phyloP scores from a whole-genome alignment of 306 rosid species.

The Dryas octopetala region DNA sequence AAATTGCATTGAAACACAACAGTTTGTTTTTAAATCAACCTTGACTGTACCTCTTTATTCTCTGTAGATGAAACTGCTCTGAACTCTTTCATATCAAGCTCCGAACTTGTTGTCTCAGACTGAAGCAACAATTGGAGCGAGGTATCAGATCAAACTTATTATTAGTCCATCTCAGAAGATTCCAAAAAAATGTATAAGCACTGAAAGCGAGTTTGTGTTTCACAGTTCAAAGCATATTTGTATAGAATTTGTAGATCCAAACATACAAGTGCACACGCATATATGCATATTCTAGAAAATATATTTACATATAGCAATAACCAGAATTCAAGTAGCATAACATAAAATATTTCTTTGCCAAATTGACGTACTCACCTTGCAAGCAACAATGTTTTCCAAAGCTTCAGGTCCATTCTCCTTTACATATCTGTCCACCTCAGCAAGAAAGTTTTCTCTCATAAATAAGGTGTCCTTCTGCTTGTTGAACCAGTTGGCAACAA shows the following conservation, averaged over 20 bases:
- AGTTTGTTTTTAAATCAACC: no score
- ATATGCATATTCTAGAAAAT: no score
- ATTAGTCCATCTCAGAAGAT: background rate
- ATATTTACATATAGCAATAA: no score
- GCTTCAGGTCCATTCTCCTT: slow-evolving; percentile 49
- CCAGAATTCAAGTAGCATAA: no score
- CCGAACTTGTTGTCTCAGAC: slow-evolving; percentile 12
- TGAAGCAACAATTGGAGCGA: slow-evolving; percentile 13
- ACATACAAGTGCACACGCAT: background rate
- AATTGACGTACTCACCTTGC: slow-evolving; percentile 31
- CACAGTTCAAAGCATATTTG: background rate
- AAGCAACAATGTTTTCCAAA: slow-evolving; percentile 44
- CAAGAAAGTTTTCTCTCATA: slow-evolving; percentile 34
- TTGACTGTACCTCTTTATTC: slow-evolving; percentile 20
- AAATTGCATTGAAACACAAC: background rate
- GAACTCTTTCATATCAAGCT: slow-evolving; percentile 20
- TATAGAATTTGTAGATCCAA: no score
- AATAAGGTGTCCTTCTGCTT: slow-evolving; percentile 26
- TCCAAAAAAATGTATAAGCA: background rate
- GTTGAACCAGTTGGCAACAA: slow-evolving; percentile 15
- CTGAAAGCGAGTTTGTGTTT: background rate
- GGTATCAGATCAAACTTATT: background rate
- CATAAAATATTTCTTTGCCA: no score
- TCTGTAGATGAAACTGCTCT: slow-evolving; percentile 16
- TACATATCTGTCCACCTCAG: slow-evolving; percentile 43